Evolutionary conservation across 495 filamentous ascomycete species (phyloP), one percentile per base, ranked within the genome.

Genomic region (Talaromyces stipitatus): DNA sequence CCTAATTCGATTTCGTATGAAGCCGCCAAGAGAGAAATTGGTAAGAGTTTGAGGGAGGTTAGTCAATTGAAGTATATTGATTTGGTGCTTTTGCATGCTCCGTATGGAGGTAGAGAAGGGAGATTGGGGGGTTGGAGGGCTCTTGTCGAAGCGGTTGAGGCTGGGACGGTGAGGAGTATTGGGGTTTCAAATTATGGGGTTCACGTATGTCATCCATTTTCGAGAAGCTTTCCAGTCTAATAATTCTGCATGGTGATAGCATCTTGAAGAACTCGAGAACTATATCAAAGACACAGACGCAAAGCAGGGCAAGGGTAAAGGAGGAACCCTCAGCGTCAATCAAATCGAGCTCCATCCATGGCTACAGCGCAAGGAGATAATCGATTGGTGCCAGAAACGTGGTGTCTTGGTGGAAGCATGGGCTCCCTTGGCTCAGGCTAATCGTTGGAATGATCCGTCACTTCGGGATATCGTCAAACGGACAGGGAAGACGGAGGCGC

Each of bases 321-420:
- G 87, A 10, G 89, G 89, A 2, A 72, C 90, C 20, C 78, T 97
- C 63, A 85, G 82, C 51, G 88, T 96, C 7, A 89, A 88, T 10
- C 91, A 96, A 68, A 89, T 89, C 64, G 92, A 97, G 72, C 73
- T 97, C 16, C 92, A 97, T 65, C 91, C 92, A 0, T 96, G 90
- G 89, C 82, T 87, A n/a, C 75, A 83, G 3, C 77, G 92, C 10
- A 74, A 76, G 6, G 88, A 94, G 61, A 86, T 97, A 27, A 83
- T 84, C 10, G 76, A 83, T 50, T 96, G 92, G 87, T 85, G 86
- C 61, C 63, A 77, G 57, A 75, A 83, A 64, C 75, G 85, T 27
- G 82, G 83, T 18, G 78, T 92, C 5, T 71, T 91, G 26, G 71
- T 94, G 20, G 78, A 95, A 72, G 92, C 91, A 2, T 96, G 95